These are phyloP conservation scores for Emmonsiellopsis sp. DNA, from an alignment of 2,329 filamentous ascomycete genomes.

Conservation along the genomic window DNA sequence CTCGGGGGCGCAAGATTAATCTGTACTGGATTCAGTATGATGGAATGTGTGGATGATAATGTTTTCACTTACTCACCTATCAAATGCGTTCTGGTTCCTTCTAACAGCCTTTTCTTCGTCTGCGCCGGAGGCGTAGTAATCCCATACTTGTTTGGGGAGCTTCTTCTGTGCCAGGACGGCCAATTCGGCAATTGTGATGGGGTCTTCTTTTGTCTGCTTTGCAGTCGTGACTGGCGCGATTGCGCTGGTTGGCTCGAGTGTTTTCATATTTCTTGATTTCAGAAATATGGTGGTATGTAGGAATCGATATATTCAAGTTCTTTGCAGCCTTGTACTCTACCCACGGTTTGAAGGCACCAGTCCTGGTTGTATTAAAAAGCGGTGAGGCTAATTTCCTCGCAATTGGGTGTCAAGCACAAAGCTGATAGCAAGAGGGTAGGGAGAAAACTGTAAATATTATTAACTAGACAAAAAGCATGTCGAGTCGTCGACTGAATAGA, in stretches of 20 bases:
- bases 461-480: too few relatives aligned
- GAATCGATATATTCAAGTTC: too few relatives aligned
- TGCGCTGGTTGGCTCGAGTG: not conserved
- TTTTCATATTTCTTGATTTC: not conserved
- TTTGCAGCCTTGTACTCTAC: too few relatives aligned
- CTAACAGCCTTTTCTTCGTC: not conserved
- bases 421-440: too few relatives aligned
- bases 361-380: too few relatives aligned
- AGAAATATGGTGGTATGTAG: too few relatives aligned
- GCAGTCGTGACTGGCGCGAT: not conserved
- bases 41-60: too few relatives aligned
- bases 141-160: constrained; percentile 2
- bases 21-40: not conserved
- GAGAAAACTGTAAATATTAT: too few relatives aligned
- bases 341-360: too few relatives aligned
- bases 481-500: too few relatives aligned
- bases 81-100: constrained; percentile 1
- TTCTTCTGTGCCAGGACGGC: not conserved
- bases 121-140: not conserved
- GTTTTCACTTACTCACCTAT: not conserved
- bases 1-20: not conserved
- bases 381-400: too few relatives aligned
- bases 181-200: not conserved
- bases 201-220: not conserved
- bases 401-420: too few relatives aligned